A percentile compares a stretch with the other conserved stretches of the same genome.
Conservation (phyloP, 1,284 basidiomycete genomes). For the Tremellales sp. region DNA sequence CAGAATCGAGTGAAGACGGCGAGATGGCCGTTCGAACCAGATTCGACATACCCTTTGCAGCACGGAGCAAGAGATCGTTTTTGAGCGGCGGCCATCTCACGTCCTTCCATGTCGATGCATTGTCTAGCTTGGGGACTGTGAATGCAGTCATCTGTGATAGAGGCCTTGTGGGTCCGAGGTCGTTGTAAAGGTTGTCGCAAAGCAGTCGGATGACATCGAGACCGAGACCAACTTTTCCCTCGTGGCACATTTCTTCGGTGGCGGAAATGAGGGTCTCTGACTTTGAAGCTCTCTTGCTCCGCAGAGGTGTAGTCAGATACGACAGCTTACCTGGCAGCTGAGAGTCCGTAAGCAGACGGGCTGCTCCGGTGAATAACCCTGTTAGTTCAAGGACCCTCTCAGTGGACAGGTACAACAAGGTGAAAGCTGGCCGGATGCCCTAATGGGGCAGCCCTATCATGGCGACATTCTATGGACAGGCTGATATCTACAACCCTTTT, state of each 20-base stretch:
- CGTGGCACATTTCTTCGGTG: too few relatives aligned
- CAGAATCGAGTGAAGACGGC: not conserved
- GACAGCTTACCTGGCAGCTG: too few relatives aligned
- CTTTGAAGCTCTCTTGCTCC: too few relatives aligned
- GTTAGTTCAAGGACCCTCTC: too few relatives aligned
- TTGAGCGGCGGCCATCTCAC: constrained; percentile 65
- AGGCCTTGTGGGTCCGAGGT: constrained; percentile 9
- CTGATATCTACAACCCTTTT: not conserved
- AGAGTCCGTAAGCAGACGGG: too few relatives aligned
- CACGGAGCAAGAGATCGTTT: constrained; percentile 86
- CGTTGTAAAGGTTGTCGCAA: not conserved
- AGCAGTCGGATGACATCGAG: not conserved
- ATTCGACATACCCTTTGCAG: constrained; percentile 82
- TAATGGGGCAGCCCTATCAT: constrained; percentile 1
- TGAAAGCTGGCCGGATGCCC: too few relatives aligned
- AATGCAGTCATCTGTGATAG: constrained; percentile 11
- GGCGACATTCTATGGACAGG: constrained; percentile 1
- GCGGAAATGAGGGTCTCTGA: too few relatives aligned
- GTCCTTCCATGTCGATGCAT: constrained; percentile 31
- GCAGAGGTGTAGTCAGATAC: too few relatives aligned
- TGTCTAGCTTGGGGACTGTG: constrained; percentile 25
- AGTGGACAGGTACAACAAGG: too few relatives aligned
- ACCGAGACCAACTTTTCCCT: not conserved
- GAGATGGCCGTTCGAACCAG: too few relatives aligned
- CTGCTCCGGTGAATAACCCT: too few relatives aligned